Base-by-base conservation (phyloP, 139 green algal species). In the Gonium pectorale region DNA sequence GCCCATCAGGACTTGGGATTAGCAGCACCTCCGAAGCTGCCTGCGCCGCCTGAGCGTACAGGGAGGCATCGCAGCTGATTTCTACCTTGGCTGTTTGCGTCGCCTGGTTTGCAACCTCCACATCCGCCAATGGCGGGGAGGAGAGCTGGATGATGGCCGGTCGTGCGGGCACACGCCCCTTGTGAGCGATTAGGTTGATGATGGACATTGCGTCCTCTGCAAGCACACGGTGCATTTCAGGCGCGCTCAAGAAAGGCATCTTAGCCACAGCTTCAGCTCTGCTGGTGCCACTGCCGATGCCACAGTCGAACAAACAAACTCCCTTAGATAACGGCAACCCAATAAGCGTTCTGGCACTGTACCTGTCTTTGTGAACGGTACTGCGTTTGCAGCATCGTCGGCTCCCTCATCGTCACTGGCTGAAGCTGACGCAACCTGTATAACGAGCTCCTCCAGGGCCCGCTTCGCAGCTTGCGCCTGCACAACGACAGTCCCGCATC, bases 91-190 rank as follows among this genome's bases (percentile, higher is more conserved):
- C 37, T 0, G 77, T 46, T 54, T 74, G 77, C 3, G 60, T 51
- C 43, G 63, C 63, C 27, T 26, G 31, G 2, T 73, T n/a, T 19
- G 43, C 17, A 49, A 46, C 66, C 15, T n/a, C 26, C 3, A 2
- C 44, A 44, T 51, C 33, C 27, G 40, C 11, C 38, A 66, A 38
- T 3, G 33, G 62, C 43, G 35, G 59, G 40, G 24, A 31, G 26
- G 60, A 62, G n/a, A 83, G 77, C 77, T 83, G 77, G 44, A 83
- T 83, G 62, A 83, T 64, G 8, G 77, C 51, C 5, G 77, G 77
- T 3, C 77, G 77, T 17, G 44, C 31, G 2, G 77, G 77, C 60
- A 64, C 17, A 5, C 77, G 77, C 21, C 77, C 77, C 44, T 73
- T 63, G 62, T 73, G 77, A 0, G 77, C 62, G 1, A 73, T 35